phyloP scores from a whole-genome alignment of 1,284 basidiomycete species.

The Ceratobasidium sp. region DNA sequence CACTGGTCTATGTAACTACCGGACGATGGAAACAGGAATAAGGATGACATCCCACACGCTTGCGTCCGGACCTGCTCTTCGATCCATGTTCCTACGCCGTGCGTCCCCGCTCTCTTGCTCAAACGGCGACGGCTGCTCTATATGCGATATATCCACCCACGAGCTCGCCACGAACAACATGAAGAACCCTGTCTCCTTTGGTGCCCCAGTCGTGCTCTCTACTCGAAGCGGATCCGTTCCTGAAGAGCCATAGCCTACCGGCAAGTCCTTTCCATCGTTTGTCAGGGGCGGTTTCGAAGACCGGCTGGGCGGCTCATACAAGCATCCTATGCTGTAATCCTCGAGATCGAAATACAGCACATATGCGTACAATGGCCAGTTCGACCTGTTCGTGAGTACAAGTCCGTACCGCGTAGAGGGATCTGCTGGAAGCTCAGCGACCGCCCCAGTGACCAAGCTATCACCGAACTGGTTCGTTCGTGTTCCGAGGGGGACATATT shows the following conservation, averaged over 20 bases:
- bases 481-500: neutral
- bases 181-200: conserved; percentile 5
- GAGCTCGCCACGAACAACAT: conserved; percentile 23
- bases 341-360: conserved; percentile 30
- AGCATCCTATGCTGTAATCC: conserved; percentile 28
- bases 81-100: too few species aligned
- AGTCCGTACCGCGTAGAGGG: conserved; percentile 2
- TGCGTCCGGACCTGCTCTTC: too few species aligned
- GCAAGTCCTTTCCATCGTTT: neutral
- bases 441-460: neutral
- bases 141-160: conserved; percentile 25
- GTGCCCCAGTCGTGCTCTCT: neutral
- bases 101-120: neutral
- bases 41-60: conserved; percentile 10
- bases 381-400: conserved; percentile 13
- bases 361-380: conserved; percentile 1
- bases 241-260: conserved; percentile 7
- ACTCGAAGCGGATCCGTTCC: conserved; percentile 11
- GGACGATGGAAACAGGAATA: conserved; percentile 1
- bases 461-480: conserved; percentile 7
- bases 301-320: conserved; percentile 1
- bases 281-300: neutral
- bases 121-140: conserved; percentile 30
- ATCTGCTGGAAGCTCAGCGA: neutral
- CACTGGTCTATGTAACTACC: too few species aligned